Percentiles rank a stretch among this genome's conserved stretches.
Evolutionary conservation across 192 early-diverging fungal species (phyloP).

Genomic region (Helicostylum pulchrum): DNA sequence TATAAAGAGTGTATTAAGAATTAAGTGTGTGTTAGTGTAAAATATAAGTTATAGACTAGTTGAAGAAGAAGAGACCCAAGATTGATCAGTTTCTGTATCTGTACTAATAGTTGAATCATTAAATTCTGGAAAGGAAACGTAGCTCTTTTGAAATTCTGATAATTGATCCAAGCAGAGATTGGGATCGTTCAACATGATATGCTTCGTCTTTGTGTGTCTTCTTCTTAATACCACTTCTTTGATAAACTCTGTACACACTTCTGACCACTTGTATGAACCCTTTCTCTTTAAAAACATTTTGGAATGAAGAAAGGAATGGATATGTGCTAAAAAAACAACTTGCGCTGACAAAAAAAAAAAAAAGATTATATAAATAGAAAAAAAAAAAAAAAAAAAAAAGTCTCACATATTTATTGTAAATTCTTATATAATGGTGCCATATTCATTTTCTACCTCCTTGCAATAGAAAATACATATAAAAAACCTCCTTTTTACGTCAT

Average conservation of each 20-base stretch:
- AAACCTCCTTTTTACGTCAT: too few species aligned
- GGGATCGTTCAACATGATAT: too few species aligned
- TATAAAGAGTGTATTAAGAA: background rate
- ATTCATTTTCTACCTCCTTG: too few species aligned
- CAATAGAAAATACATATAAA: too few species aligned
- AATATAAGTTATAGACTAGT: too few species aligned
- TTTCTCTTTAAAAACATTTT: background rate
- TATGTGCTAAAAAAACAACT: background rate
- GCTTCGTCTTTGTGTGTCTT: too few species aligned
- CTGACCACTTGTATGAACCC: background rate
- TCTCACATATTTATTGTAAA: too few species aligned
- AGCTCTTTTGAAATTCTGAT: conserved; percentile 21
- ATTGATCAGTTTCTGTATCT: background rate
- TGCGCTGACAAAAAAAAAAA: too few species aligned
- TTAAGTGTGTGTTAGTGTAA: background rate
- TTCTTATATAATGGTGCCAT: too few species aligned
- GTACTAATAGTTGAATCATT: background rate
- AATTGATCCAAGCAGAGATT: background rate
- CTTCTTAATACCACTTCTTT: background rate
- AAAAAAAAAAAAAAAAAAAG: too few species aligned
- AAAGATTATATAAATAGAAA: too few species aligned
- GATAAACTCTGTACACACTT: background rate
- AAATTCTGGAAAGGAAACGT: conserved; percentile 19
- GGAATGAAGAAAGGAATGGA: background rate
- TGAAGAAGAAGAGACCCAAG: conserved; percentile 6